These are phyloP conservation scores for Didymella pomorum DNA, from an alignment of 2,329 filamentous ascomycete species.

Conservation along the genomic window DNA sequence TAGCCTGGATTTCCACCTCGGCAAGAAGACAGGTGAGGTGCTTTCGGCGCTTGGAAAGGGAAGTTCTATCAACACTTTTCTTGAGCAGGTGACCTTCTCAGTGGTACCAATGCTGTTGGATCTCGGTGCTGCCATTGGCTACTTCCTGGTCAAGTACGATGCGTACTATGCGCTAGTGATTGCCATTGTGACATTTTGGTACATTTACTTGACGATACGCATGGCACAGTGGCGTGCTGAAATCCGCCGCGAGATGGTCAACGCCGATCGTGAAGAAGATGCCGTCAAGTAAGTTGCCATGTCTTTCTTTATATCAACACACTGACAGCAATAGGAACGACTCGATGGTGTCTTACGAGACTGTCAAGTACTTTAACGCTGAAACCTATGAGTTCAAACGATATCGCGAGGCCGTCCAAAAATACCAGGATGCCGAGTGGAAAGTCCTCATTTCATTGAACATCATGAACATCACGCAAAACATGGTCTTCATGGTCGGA, in stretches of 20 bases:
- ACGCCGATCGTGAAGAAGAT: constrained; percentile 92
- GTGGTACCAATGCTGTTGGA: constrained; percentile 95
- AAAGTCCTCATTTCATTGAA: constrained; percentile 65
- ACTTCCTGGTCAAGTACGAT: constrained; percentile 81
- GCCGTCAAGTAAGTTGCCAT: constrained; percentile 76
- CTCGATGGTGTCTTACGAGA: constrained; percentile 97
- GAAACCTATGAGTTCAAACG: constrained; percentile 66
- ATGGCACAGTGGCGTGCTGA: constrained; percentile 94
- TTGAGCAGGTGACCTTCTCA: constrained; percentile 96
- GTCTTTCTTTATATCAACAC: too few relatives aligned
- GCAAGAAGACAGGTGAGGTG: constrained; percentile 96
- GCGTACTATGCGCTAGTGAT: constrained; percentile 90
- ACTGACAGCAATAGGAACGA: constrained; percentile 70
- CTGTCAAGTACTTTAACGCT: constrained; percentile 71
- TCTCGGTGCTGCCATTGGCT: constrained; percentile 82
- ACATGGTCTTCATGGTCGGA: constrained; percentile 69
- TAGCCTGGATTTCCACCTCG: constrained; percentile 94
- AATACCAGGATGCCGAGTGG: constrained; percentile 66
- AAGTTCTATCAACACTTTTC: constrained; percentile 92
- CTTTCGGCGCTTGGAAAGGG: constrained; percentile 96
- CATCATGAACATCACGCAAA: constrained; percentile 68
- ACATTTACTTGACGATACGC: constrained; percentile 94
- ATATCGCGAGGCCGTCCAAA: constrained; percentile 64
- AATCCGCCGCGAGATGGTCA: constrained; percentile 91
- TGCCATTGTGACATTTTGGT: constrained; percentile 90